phyloP scores from a whole-genome alignment of 2,329 filamentous ascomycete genomes.

The Talaromyces sp. region DNA sequence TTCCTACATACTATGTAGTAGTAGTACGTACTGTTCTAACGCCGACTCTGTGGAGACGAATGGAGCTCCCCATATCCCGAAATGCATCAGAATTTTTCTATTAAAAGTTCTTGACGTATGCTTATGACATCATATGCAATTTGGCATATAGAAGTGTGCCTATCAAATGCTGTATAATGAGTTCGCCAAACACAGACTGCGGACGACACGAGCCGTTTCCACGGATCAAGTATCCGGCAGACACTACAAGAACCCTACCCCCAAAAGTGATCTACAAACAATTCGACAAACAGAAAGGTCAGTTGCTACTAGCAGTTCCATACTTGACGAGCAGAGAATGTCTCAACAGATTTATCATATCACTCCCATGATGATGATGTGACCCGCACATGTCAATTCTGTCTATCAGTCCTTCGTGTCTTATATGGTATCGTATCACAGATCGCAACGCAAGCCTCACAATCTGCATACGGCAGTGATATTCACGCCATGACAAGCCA shows the following conservation, averaged over 20 bases:
- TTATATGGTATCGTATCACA: neutral
- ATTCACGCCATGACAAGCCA: conserved; percentile 1
- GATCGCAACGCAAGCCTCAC: conserved; percentile 8
- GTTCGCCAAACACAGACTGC: neutral
- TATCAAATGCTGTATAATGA: neutral
- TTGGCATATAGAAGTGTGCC: neutral
- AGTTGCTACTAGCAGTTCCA: neutral
- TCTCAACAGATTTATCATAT: neutral
- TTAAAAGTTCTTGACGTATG: neutral
- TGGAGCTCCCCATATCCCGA: neutral
- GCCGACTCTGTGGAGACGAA: neutral
- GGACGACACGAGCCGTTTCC: neutral
- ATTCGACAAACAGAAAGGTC: neutral
- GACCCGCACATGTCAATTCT: neutral
- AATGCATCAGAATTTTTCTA: neutral
- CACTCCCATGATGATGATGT: neutral
- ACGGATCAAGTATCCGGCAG: conserved; percentile 2
- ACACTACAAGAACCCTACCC: neutral
- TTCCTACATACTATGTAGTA: neutral
- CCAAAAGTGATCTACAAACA: neutral
- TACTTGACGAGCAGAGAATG: neutral
- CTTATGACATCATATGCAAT: neutral
- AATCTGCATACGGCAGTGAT: conserved; percentile 13
- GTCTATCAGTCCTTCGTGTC: neutral
- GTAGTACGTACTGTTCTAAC: neutral